Percentiles rank a stretch among this genome's conserved stretches.
These are phyloP conservation scores for Sporothrix protearum DNA, from an alignment of 2,329 filamentous ascomycete genomes.

Conservation along the genomic window DNA sequence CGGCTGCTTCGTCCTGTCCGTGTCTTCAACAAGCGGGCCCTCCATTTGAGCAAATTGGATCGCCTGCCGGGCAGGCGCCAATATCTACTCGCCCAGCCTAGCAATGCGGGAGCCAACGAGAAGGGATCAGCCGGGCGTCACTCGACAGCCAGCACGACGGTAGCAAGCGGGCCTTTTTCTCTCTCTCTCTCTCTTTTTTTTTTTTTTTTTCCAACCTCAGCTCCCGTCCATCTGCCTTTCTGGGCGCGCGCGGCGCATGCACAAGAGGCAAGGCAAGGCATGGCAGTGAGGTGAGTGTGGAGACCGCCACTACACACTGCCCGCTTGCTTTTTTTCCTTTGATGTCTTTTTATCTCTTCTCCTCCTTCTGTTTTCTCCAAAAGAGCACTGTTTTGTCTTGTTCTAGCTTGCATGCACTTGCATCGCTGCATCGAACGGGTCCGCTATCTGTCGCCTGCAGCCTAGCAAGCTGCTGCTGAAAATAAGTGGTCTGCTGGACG, in stretches of 20 bases:
- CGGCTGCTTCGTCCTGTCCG: background rate
- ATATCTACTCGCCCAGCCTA: slow-evolving; percentile 12
- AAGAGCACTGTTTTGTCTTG: background rate
- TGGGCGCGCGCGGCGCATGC: background rate
- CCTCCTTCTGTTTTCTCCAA: background rate
- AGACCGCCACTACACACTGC: background rate
- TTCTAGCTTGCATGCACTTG: slow-evolving; percentile 13
- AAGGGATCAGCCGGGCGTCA: slow-evolving; percentile 16
- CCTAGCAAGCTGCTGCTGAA: slow-evolving; percentile 22
- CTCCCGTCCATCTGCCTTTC: slow-evolving; percentile 5
- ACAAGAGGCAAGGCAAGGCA: background rate
- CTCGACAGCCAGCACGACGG: slow-evolving; percentile 20
- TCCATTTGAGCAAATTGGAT: slow-evolving; percentile 22
- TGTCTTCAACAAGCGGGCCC: slow-evolving; percentile 9
- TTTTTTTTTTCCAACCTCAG: background rate
- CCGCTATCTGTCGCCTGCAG: slow-evolving; percentile 15
- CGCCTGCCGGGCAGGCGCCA: slow-evolving; percentile 20
- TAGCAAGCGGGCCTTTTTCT: background rate
- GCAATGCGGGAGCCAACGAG: slow-evolving; percentile 15
- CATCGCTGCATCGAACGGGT: slow-evolving; percentile 13
- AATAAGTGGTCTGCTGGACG: slow-evolving; percentile 23
- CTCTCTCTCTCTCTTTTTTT: background rate
- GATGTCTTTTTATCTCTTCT: background rate
- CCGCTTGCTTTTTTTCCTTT: background rate
- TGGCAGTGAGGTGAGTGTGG: background rate